A percentile compares a stretch with the other conserved stretches of the same genome.
Conservation (phyloP, 306 rosid species). For the Rosa multiflora region DNA sequence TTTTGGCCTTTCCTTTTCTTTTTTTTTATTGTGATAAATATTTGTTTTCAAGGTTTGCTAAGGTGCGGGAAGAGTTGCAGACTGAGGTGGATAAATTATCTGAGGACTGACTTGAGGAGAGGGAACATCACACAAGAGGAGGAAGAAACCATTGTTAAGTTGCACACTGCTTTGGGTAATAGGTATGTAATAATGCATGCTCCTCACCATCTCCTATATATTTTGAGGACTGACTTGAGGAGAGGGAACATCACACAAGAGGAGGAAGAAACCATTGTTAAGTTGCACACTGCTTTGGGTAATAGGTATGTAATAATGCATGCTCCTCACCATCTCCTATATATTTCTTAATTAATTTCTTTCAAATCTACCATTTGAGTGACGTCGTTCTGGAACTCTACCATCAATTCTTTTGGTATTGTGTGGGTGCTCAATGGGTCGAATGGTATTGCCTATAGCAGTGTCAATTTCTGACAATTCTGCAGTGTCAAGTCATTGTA, state of each 20-base stretch:
- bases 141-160: conserved; percentile 78
- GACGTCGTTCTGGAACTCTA: not conserved
- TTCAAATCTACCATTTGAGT: not conserved
- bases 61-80: conserved; percentile 91
- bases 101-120: conserved; percentile 84
- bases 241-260: conserved; percentile 79
- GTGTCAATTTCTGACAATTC: not conserved
- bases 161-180: conserved; percentile 70
- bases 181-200: conserved; percentile 41
- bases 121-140: conserved; percentile 80
- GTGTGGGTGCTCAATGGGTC: not conserved
- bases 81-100: conserved; percentile 86
- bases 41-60: conserved; percentile 43
- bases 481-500: no score
- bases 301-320: conserved; percentile 51
- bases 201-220: not conserved
- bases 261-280: conserved; percentile 86
- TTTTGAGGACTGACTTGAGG: conserved; percentile 71
- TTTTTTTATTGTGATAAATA: not conserved
- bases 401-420: not conserved
- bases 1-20: not conserved
- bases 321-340: not conserved
- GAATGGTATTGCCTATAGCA: not conserved
- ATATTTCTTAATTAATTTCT: not conserved
- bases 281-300: conserved; percentile 67